Base-by-base conservation (phyloP, 345 rosid genomes). In the Punica granatum region DNA sequence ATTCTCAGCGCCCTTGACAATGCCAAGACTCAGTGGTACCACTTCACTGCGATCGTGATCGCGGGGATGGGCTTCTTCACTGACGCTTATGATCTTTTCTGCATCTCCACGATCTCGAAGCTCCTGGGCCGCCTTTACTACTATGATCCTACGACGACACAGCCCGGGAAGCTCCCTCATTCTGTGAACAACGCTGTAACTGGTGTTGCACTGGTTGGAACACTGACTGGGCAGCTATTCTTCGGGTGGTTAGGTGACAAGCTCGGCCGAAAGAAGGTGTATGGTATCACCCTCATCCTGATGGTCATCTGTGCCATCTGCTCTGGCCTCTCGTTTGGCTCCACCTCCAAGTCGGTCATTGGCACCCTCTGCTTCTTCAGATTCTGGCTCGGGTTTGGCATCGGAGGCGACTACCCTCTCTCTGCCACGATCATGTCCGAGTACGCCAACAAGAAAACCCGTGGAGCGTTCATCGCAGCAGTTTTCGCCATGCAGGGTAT, bases 31-130 rank as follows among this genome's bases (percentile, higher is more conserved):
- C 92, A 86, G 70, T 75, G 81, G 78, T 86, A 85, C 84, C 96
- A 86, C 66, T 5, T 85, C 61, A 85, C 80, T 0, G 85, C 92
- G 21, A 82, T 87, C 15, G 79, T 89, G 18, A 85, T 87, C 13
- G 92, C 96, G 0, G 92, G 92, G 21, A 89, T 85, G 90, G 92
- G 89, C 11, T 89, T 89, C 73, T 89, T 87, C 77, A 89, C 92
- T 2, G 96, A 89, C 53, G 92, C 92, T 0, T 87, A 89, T 31
- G 96, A 89, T 68, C 90, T 89, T 6, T 89, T 89, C 34, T 87
- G 90, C 71, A 88, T 89, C 62, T 59, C 92, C 44, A 12, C 84
- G 10, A 79, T 84, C 25, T 74, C 88, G 0, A 87, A 89, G 67
- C 89, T 89, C 58, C 67, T 89, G 4, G 90, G 96, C 4, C 90